Conservation (phyloP, 495 filamentous ascomycete species). For the Penicillium herquei region DNA sequence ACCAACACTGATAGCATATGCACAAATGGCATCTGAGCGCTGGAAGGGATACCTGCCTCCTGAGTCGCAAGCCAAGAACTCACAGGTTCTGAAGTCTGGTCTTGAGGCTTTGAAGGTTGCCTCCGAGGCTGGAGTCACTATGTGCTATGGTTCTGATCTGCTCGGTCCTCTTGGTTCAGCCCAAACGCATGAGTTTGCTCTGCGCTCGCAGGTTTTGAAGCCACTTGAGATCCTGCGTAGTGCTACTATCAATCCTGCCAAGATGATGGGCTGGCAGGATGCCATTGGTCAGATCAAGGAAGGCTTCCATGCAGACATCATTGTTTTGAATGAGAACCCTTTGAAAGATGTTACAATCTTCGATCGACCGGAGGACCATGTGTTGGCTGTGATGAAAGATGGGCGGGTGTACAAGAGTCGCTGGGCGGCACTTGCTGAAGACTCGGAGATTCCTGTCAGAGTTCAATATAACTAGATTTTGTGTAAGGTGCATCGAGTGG, state of each 20-base stretch:
- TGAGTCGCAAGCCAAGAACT: constrained; percentile 43
- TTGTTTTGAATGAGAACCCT: constrained; percentile 45
- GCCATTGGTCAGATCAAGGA: constrained; percentile 44
- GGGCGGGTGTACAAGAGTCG: constrained; percentile 46
- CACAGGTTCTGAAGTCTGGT: constrained; percentile 43
- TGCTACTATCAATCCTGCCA: constrained; percentile 52
- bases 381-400: constrained; percentile 50
- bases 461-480: constrained; percentile 13
- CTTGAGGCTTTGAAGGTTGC: constrained; percentile 44
- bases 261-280: constrained; percentile 40
- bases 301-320: constrained; percentile 43
- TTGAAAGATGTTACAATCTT: constrained; percentile 52
- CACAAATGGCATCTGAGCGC: constrained; percentile 43
- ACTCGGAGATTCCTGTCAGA: constrained; percentile 25
- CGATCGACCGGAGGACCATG: constrained; percentile 41
- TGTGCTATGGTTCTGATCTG: constrained; percentile 57
- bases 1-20: constrained; percentile 53
- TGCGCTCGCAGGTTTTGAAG: constrained; percentile 43
- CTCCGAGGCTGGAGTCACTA: constrained; percentile 45
- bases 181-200: constrained; percentile 50
- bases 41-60: constrained; percentile 44
- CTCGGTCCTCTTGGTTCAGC: constrained; percentile 44
- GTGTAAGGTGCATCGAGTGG: background rate
- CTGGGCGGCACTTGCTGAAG: constrained; percentile 36
- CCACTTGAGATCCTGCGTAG: constrained; percentile 45